phyloP scores from a whole-genome alignment of 345 rosid species.

The Sisymbrium altissimum region DNA sequence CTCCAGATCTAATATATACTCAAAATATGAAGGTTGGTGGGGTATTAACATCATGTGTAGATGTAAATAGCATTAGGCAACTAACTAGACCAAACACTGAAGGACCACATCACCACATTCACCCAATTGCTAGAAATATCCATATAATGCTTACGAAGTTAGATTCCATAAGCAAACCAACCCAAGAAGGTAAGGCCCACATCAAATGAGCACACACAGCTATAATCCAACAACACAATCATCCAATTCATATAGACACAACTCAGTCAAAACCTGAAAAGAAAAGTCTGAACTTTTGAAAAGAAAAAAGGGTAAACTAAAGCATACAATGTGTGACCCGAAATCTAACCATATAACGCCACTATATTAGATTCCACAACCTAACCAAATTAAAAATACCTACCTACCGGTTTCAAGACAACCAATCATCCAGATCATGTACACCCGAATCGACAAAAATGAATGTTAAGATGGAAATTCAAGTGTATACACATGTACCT shows the following conservation, averaged over 20 bases:
- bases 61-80: constrained; percentile 11
- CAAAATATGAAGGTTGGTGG: constrained; percentile 12
- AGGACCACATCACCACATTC: constrained; percentile 26
- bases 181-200: constrained; percentile 13
- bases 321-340: not conserved
- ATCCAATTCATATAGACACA: not conserved
- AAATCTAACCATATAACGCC: not conserved
- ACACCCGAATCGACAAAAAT: not conserved
- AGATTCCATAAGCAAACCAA: constrained; percentile 23
- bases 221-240: not conserved
- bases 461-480: not conserved
- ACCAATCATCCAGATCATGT: not conserved
- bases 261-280: not conserved
- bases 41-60: constrained; percentile 13
- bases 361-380: not conserved
- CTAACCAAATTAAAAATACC: not conserved
- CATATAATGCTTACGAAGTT: constrained; percentile 17
- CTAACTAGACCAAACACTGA: constrained; percentile 19
- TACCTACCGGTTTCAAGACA: not conserved
- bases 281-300: not conserved
- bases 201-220: constrained; percentile 17
- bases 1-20: not conserved
- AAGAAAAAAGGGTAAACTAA: not conserved
- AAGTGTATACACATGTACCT: not conserved
- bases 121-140: constrained; percentile 19